phyloP scores from a whole-genome alignment of 257 asterid genomes.

The Solanum peruvianum region DNA sequence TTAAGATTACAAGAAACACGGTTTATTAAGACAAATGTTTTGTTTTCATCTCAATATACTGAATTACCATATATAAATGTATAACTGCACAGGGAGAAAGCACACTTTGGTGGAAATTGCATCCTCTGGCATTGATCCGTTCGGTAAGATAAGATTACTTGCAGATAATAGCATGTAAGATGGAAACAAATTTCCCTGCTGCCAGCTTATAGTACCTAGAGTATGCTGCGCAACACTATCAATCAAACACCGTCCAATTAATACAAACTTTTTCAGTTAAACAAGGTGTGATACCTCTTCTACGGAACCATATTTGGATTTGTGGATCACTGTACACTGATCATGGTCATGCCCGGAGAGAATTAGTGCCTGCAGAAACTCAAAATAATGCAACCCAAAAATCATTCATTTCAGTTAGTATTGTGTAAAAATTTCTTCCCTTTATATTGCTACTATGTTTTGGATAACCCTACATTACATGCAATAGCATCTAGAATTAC shows the following conservation, averaged over 20 bases:
- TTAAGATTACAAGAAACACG: not conserved
- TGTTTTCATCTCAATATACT: not conserved
- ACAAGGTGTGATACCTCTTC: constrained; percentile 44
- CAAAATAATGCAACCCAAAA: constrained; percentile 2
- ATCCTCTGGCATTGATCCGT: constrained; percentile 23
- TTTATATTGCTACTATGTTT: not conserved
- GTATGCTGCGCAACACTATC: constrained; percentile 61
- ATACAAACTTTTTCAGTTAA: not conserved
- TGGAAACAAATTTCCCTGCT: constrained; percentile 87
- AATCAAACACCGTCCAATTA: constrained; percentile 13
- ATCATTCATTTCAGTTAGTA: not conserved
- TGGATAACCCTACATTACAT: not conserved
- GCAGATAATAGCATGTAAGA: constrained; percentile 89
- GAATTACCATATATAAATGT: constrained; percentile 71
- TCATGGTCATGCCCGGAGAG: constrained; percentile 98
- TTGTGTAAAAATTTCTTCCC: not conserved
- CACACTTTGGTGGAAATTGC: constrained; percentile 51
- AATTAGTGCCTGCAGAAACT: constrained; percentile 47
- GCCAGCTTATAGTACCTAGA: constrained; percentile 97
- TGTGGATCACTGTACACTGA: constrained; percentile 76
- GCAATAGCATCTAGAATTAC: not conserved
- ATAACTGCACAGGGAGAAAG: constrained; percentile 79
- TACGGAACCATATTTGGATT: constrained; percentile 38
- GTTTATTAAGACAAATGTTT: not conserved
- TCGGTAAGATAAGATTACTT: constrained; percentile 25